phyloP scores from a whole-genome alignment of 2,329 filamentous ascomycete species.

The Scedosporium apiospermum region DNA sequence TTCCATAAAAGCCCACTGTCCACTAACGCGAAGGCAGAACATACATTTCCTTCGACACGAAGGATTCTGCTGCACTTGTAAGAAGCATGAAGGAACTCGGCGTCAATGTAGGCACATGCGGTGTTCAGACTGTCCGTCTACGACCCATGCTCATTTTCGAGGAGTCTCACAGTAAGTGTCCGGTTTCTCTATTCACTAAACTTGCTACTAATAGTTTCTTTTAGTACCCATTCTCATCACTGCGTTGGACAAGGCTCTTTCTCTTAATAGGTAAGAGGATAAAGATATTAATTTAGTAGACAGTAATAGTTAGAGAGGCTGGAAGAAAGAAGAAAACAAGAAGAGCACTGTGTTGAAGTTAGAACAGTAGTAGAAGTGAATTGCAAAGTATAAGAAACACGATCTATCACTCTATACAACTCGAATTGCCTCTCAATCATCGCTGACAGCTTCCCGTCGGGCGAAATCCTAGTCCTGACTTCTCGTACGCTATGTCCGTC shows the following conservation, averaged over 20 bases:
- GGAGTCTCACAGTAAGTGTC: constrained; percentile 46
- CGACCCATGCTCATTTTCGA: constrained; percentile 78
- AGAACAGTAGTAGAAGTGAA: too few relatives aligned
- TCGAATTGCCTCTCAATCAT: too few relatives aligned
- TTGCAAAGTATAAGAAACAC: too few relatives aligned
- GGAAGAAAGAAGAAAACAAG: too few relatives aligned
- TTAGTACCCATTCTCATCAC: constrained; percentile 16
- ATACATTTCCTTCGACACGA: constrained; percentile 73
- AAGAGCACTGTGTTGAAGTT: too few relatives aligned
- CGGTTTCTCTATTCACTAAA: not conserved
- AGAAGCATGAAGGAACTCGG: constrained; percentile 62
- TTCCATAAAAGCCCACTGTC: not conserved
- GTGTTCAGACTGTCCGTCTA: constrained; percentile 58
- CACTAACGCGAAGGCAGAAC: constrained; percentile 28
- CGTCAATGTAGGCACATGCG: constrained; percentile 71
- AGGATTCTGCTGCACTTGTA: constrained; percentile 58
- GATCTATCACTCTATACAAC: too few relatives aligned
- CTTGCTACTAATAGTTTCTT: not conserved
- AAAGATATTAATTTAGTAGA: too few relatives aligned
- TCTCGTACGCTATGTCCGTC: too few relatives aligned
- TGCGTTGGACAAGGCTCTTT: constrained; percentile 16
- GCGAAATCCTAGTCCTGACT: too few relatives aligned
- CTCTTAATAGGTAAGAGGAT: not conserved
- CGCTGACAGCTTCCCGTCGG: too few relatives aligned
- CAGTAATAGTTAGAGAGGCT: too few relatives aligned